phyloP scores from a whole-genome alignment of 345 rosid genomes.

The Mangifera indica region DNA sequence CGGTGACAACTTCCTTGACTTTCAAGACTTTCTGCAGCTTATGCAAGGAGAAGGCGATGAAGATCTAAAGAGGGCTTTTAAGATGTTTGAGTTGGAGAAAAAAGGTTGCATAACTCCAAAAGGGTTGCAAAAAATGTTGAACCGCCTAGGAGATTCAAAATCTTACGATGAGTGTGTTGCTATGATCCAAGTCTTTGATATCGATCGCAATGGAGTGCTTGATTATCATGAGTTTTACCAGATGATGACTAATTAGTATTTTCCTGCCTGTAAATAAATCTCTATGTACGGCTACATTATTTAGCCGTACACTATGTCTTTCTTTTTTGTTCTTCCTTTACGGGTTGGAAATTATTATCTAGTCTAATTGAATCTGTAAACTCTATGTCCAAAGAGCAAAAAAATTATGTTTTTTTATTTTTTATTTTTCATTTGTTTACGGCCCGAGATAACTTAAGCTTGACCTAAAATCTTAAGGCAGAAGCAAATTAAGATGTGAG shows the following conservation, averaged over 20 bases:
- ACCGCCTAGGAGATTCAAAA: constrained; percentile 62
- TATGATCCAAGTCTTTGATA: constrained; percentile 78
- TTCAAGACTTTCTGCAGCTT: constrained; percentile 59
- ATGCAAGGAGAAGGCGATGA: constrained; percentile 48
- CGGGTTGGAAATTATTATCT: too few relatives aligned
- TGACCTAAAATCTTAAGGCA: too few relatives aligned
- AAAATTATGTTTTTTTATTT: too few relatives aligned
- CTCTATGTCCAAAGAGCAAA: too few relatives aligned
- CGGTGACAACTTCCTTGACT: constrained; percentile 64
- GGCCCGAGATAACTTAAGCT: too few relatives aligned
- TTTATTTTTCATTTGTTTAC: too few relatives aligned
- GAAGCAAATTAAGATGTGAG: too few relatives aligned
- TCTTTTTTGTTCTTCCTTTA: too few relatives aligned
- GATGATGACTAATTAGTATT: constrained; percentile 57
- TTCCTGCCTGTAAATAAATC: too few relatives aligned
- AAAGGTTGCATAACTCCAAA: constrained; percentile 81
- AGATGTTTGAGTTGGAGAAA: constrained; percentile 81
- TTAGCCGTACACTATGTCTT: too few relatives aligned
- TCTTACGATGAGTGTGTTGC: constrained; percentile 68
- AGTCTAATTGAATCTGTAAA: too few relatives aligned
- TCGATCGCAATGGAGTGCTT: constrained; percentile 81
- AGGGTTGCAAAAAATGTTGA: constrained; percentile 73
- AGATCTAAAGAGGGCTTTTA: constrained; percentile 74
- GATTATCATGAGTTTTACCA: constrained; percentile 76
- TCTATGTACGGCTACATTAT: too few relatives aligned